phyloP scores from a whole-genome alignment of 208 protist genomes.

The Trypanosoma platydactyli region DNA sequence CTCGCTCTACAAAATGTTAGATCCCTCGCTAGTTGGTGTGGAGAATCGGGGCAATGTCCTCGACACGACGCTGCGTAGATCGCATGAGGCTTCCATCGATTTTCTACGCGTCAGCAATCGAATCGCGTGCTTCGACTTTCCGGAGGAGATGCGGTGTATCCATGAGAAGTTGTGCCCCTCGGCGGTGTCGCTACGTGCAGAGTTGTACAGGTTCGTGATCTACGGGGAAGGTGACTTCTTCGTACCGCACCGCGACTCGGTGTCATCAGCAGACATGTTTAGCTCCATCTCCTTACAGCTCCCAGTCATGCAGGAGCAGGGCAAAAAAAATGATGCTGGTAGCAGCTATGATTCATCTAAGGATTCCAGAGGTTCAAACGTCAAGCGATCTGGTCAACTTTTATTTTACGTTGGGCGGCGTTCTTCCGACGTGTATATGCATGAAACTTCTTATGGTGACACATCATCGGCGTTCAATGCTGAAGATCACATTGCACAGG shows the following conservation, averaged over 20 bases:
- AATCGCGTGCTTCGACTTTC: slow-evolving; percentile 21
- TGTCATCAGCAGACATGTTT: slow-evolving; percentile 20
- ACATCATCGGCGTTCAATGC: neutral
- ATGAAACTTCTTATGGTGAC: neutral
- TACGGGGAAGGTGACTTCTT: slow-evolving; percentile 29
- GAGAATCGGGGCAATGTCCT: slow-evolving; percentile 24
- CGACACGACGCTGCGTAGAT: slow-evolving; percentile 10
- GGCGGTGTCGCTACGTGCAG: slow-evolving; percentile 11
- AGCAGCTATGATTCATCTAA: no score
- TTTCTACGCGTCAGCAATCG: neutral
- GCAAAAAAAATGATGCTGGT: neutral
- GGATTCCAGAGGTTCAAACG: neutral
- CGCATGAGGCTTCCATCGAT: slow-evolving; percentile 11
- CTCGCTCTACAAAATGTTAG: slow-evolving; percentile 11
- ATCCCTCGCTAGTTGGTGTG: slow-evolving; percentile 24
- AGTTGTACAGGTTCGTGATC: slow-evolving; percentile 22
- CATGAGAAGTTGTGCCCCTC: slow-evolving; percentile 18
- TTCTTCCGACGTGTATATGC: neutral
- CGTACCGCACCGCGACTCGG: slow-evolving; percentile 23
- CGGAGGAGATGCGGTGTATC: slow-evolving; percentile 14
- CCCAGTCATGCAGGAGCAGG: neutral
- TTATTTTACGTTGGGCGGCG: slow-evolving; percentile 18
- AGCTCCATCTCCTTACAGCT: slow-evolving; percentile 20
- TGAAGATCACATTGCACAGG: neutral
- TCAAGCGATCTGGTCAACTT: slow-evolving; percentile 14